Conservation (phyloP, 352 stramenopile species). For the Thraustotheca clavata region DNA sequence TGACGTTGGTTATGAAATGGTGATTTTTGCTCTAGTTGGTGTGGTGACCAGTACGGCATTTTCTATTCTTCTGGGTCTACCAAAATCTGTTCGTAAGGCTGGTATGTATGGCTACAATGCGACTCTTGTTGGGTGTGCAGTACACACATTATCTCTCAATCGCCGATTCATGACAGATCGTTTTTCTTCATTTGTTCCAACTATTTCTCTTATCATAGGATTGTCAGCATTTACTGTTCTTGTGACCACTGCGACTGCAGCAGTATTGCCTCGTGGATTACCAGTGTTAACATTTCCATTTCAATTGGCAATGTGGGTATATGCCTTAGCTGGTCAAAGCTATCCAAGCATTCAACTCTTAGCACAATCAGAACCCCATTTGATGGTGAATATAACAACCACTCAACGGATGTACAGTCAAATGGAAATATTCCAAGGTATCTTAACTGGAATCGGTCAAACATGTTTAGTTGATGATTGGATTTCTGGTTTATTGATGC, state of each 20-base stretch:
- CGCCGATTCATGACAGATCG: not conserved
- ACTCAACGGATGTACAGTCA: not conserved
- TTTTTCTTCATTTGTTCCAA: not conserved
- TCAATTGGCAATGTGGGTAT: conserved; percentile 18
- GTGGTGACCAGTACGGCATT: conserved; percentile 4
- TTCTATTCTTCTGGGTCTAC: conserved; percentile 9
- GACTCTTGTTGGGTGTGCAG: conserved; percentile 15
- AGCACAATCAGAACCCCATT: not conserved
- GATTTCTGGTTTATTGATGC: conserved; percentile 1
- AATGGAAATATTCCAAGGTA: not conserved
- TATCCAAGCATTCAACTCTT: not conserved
- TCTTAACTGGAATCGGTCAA: conserved; percentile 19
- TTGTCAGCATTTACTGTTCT: conserved; percentile 8
- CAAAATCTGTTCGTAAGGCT: not conserved
- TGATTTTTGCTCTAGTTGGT: conserved; percentile 9
- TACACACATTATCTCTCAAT: conserved; percentile 18
- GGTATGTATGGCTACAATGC: conserved; percentile 21
- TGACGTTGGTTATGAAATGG: not conserved
- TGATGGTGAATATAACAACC: not conserved
- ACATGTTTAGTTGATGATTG: conserved; percentile 19
- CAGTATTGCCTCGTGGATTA: conserved; percentile 6
- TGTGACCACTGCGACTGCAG: not conserved
- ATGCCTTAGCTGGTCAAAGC: not conserved
- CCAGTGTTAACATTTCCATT: conserved; percentile 20
- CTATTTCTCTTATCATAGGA: not conserved